A percentile compares a stretch with the other conserved stretches of the same genome.
Evolutionary conservation across 768 basidiomycete species (phyloP).

Genomic region (Russula vinacea): DNA sequence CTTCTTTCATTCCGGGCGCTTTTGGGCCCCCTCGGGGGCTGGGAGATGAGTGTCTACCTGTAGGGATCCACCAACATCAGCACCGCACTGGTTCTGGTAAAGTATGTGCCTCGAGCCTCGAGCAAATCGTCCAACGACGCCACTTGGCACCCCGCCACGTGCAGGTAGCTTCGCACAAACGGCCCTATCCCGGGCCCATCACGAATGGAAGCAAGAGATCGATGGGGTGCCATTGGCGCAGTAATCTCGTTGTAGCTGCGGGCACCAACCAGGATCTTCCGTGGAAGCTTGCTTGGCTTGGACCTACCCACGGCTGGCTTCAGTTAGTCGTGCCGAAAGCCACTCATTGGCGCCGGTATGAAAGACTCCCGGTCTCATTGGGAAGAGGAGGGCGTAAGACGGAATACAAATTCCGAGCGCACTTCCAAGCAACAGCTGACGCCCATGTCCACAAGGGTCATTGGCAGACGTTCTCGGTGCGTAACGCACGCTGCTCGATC

Average conservation of each 20-base stretch:
- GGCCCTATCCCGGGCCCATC: not conserved
- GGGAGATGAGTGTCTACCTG: not conserved
- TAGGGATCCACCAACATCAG: slow-evolving; percentile 14
- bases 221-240: not conserved
- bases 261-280: not conserved
- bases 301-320: not conserved
- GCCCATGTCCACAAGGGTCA: slow-evolving; percentile 18
- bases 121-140: not conserved
- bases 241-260: not conserved
- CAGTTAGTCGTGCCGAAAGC: not conserved
- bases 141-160: slow-evolving; percentile 10
- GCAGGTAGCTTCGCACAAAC: not conserved
- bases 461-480: slow-evolving; percentile 22
- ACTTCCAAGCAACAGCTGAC: slow-evolving; percentile 9
- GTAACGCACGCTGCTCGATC: slow-evolving; percentile 20
- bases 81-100: slow-evolving; percentile 8
- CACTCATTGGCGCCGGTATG: slow-evolving; percentile 10
- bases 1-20: slow-evolving; percentile 21
- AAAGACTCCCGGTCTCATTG: not conserved
- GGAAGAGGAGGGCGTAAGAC: not conserved
- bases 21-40: not conserved
- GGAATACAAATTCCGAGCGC: slow-evolving; percentile 1
- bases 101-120: slow-evolving; percentile 3
- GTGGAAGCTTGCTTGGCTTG: not conserved
- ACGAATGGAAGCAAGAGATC: slow-evolving; percentile 13